These are phyloP conservation scores for Aspergillus sp. DNA, from an alignment of 2,329 filamentous ascomycete species.

Conservation along the genomic window DNA sequence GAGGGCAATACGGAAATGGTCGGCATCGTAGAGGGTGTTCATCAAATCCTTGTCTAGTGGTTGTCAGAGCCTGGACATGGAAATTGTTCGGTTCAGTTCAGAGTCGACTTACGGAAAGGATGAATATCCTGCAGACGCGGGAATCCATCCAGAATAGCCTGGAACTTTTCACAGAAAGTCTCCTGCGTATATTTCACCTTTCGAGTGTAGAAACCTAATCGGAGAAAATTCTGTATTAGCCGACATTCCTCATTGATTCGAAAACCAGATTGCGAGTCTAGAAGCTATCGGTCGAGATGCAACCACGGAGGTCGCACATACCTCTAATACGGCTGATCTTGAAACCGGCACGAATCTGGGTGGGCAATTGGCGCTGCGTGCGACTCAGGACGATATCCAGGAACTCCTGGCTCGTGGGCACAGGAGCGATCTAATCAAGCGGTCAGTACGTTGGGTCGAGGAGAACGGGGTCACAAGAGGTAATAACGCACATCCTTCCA, in stretches of 20 bases:
- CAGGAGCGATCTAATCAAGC: slow-evolving; percentile 65
- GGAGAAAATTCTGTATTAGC: slow-evolving; percentile 27
- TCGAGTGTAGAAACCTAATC: slow-evolving; percentile 81
- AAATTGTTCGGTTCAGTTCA: slow-evolving; percentile 8
- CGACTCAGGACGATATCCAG: slow-evolving; percentile 94
- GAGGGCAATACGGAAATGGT: slow-evolving; percentile 95
- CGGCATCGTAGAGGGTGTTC: slow-evolving; percentile 97
- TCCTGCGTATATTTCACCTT: slow-evolving; percentile 99
- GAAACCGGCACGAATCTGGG: slow-evolving; percentile 93
- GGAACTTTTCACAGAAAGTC: slow-evolving; percentile 92
- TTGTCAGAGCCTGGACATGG: slow-evolving; percentile 19
- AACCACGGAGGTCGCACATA: slow-evolving; percentile 22
- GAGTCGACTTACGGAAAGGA: slow-evolving; percentile 69
- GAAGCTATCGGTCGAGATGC: neutral
- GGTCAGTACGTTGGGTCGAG: slow-evolving; percentile 12
- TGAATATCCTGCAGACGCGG: slow-evolving; percentile 92
- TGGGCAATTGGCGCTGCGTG: slow-evolving; percentile 88
- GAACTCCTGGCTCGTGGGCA: slow-evolving; percentile 92
- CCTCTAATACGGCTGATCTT: slow-evolving; percentile 87
- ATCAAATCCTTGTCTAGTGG: slow-evolving; percentile 69
- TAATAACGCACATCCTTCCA: slow-evolving; percentile 52
- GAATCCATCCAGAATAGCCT: slow-evolving; percentile 86
- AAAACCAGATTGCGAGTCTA: neutral
- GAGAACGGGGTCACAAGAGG: neutral
- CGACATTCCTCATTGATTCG: slow-evolving; percentile 2